These are phyloP conservation scores for Nicotiana otophora DNA, from an alignment of 257 asterid species.

Conservation along the genomic window DNA sequence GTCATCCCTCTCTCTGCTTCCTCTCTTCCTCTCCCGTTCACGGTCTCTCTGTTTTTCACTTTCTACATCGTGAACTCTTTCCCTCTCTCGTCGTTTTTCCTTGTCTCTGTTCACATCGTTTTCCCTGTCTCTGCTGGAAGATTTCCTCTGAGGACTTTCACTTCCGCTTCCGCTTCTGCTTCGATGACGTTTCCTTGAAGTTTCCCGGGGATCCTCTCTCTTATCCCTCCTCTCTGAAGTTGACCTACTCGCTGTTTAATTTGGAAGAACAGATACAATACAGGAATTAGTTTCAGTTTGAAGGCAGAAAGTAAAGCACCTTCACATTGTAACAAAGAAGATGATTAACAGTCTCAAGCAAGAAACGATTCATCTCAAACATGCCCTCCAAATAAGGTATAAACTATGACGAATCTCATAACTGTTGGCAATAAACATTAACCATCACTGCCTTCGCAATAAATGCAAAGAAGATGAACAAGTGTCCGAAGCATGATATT, in stretches of 20 bases:
- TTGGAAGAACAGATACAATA: background rate
- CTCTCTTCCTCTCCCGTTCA: constrained; percentile 33
- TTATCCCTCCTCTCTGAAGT: constrained; percentile 50
- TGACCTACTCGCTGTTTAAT: constrained; percentile 35
- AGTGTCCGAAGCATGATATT: background rate
- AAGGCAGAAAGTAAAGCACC: background rate
- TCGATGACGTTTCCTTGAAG: constrained; percentile 57
- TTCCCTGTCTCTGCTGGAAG: constrained; percentile 46
- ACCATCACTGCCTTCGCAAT: background rate
- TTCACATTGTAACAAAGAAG: background rate
- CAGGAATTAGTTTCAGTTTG: background rate
- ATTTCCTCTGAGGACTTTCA: constrained; percentile 61
- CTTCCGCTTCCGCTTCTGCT: constrained; percentile 72
- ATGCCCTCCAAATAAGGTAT: too few relatives aligned
- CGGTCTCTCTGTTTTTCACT: background rate
- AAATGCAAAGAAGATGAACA: background rate
- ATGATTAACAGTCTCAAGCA: background rate
- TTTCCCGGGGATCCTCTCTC: constrained; percentile 51
- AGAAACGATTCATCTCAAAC: too few relatives aligned
- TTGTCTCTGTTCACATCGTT: constrained; percentile 27
- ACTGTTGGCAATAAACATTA: too few relatives aligned
- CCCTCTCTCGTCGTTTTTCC: constrained; percentile 53
- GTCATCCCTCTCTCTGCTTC: constrained; percentile 69
- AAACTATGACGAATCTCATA: too few relatives aligned
- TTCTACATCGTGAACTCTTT: background rate